phyloP scores from a whole-genome alignment of 2,329 filamentous ascomycete species.

The Arthrobotrys entomopaga region DNA sequence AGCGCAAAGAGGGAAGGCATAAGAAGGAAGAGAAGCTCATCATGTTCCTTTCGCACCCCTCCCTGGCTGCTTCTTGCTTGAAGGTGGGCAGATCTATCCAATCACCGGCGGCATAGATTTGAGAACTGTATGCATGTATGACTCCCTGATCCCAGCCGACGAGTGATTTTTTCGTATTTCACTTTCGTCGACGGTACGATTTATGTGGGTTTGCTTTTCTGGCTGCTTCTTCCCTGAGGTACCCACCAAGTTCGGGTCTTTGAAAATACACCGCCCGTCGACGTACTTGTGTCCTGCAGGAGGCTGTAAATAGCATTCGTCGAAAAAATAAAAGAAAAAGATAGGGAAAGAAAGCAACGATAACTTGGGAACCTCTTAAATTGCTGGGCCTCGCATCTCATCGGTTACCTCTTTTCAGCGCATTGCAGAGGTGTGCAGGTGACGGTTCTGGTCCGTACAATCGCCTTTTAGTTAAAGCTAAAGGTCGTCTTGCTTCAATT shows the following conservation, averaged over 20 bases:
- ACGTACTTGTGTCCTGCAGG: slow-evolving; percentile 53
- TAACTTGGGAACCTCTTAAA: slow-evolving; percentile 50
- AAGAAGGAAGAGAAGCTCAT: slow-evolving; percentile 56
- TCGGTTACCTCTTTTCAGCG: slow-evolving; percentile 54
- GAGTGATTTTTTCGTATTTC: slow-evolving; percentile 56
- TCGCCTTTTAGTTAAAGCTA: slow-evolving; percentile 33
- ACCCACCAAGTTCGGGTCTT: slow-evolving; percentile 42
- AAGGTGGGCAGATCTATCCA: slow-evolving; percentile 45
- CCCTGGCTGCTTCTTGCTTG: slow-evolving; percentile 44
- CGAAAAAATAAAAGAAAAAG: too few relatives aligned
- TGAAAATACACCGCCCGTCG: slow-evolving; percentile 47
- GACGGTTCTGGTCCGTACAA: slow-evolving; percentile 42
- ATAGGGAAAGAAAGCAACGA: slow-evolving; percentile 23
- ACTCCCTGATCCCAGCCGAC: slow-evolving; percentile 56
- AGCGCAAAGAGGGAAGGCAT: slow-evolving; percentile 55
- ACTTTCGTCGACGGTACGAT: slow-evolving; percentile 50
- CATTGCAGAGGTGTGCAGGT: slow-evolving; percentile 54
- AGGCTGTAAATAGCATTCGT: slow-evolving; percentile 50
- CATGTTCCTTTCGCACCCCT: slow-evolving; percentile 46
- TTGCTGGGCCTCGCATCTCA: slow-evolving; percentile 54
- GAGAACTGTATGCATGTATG: slow-evolving; percentile 55
- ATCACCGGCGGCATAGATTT: slow-evolving; percentile 50
- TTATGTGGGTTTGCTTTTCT: slow-evolving; percentile 29
- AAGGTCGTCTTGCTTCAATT: slow-evolving; percentile 34
- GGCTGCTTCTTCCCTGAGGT: slow-evolving; percentile 34